These are phyloP conservation scores for Picea sitchensis DNA, from an alignment of 75 land plant genomes.

Conservation along the genomic window DNA sequence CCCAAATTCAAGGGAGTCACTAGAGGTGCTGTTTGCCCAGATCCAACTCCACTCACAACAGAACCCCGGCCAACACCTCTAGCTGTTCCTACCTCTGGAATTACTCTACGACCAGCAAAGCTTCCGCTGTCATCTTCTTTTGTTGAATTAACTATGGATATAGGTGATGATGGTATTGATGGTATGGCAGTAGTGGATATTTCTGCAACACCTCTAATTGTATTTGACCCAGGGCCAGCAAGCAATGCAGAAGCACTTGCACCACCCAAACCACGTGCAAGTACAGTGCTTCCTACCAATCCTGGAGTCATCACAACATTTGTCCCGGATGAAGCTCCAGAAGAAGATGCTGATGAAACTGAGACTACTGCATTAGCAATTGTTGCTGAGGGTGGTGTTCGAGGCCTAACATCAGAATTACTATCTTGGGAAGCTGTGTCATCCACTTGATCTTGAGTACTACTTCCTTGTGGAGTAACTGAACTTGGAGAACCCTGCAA, in stretches of 20 bases:
- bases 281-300: conserved; percentile 10
- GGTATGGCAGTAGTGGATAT: conserved; percentile 23
- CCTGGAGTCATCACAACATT: conserved; percentile 9
- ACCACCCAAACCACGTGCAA: conserved; percentile 15
- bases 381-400: conserved; percentile 49
- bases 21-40: conserved; percentile 38
- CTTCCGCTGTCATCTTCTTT: conserved; percentile 61
- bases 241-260: conserved; percentile 27
- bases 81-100: conserved; percentile 45
- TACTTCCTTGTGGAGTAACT: conserved; percentile 17
- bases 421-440: conserved; percentile 48
- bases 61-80: conserved; percentile 44
- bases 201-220: conserved; percentile 19
- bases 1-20: conserved; percentile 17
- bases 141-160: conserved; percentile 22
- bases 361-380: conserved; percentile 27
- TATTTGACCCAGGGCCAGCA: conserved; percentile 25
- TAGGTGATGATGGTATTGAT: conserved; percentile 40
- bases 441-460: conserved; percentile 35
- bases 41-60: conserved; percentile 19
- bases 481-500: conserved; percentile 8
- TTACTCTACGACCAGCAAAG: conserved; percentile 47
- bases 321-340: conserved; percentile 19
- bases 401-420: conserved; percentile 33
- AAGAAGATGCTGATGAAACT: conserved; percentile 32